Base-by-base conservation (phyloP, 2,329 filamentous ascomycete genomes). In the Cadophora gregata region DNA sequence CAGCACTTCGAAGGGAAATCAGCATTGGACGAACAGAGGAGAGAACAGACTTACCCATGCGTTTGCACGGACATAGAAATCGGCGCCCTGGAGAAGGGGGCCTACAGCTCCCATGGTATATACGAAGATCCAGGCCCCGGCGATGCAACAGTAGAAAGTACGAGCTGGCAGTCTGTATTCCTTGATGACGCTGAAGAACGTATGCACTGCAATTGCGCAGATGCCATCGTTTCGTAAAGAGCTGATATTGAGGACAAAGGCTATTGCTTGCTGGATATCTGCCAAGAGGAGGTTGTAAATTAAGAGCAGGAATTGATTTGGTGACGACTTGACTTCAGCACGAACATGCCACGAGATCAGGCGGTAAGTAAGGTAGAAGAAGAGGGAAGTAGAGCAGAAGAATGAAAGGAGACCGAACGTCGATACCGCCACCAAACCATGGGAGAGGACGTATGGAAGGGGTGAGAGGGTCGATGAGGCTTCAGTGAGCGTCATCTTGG, bases 231-330 rank as follows among this genome's bases (percentile, higher is more conserved):
- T 75, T 0, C 78, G 76, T 5, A 90, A 79, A 84, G 89, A 90
- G 42, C 84, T 79, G 4, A 84, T 82, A 68, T 88, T 90, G 59
- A 91, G 80, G 51, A 89, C 72, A 74, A 91, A 92, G 4, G 88
- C 86, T 0, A 86, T 75, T 8, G 86, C 83, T 73, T 92, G 90
- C 72, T 89, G 86, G 64, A 90, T 83, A 71, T 92, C 90, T 66
- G 90, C 89, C 25, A 90, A 78, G 5, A 92, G 80, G 0, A 92
- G 83, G 75, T 92, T 92, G 75, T 90, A 86, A 66, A 92, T 89
- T 4, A 92, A 81, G 0, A 92, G 80, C 31, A 91, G 82, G 73
- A 91, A 90, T 76, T 92, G 90, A 70, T 91, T 91, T 0, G 83
- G 83, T 6, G 81, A 78, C 24, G 62, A 50, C 24, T 71, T 64